Evolutionary conservation across 257 asterid species (phyloP), one percentile per base, ranked within the genome.

Genomic region (Solanum pennellii): DNA sequence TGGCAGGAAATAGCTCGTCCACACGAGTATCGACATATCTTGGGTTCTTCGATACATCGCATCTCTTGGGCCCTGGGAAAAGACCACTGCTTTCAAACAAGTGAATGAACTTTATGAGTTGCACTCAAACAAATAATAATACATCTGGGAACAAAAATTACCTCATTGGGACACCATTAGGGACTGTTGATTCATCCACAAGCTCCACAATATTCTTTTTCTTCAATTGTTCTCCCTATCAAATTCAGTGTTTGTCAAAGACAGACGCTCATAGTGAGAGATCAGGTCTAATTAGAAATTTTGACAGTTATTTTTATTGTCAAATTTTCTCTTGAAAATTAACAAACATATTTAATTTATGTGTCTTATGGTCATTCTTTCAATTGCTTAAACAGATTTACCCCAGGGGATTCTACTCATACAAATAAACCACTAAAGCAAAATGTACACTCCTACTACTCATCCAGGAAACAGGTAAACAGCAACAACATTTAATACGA

Each of bases 151-250:
- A 20, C 33, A 89, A 87, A 56, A 45, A 59, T 75, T 89, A 96
- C 99, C 96, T 92, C 75, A 4, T 79, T 71, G 83, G 86, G 87
- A 84, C 88, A 88, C 88, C 18, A 71, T 59, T 79, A 5, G 93
- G 79, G 80, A 47, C 87, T 39, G 94, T 82, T 88, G 94, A 92
- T 89, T 92, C 95, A 87, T 92, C 93, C 16, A 92, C 90, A 68
- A 72, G 82, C 90, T 94, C 93, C 87, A 47, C 66, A 59, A 69
- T 29, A 75, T 86, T 90, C 87, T 92, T 91, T 75, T 89, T 94
- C 93, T 95, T 94, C 92, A 96, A 90, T 82, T 94, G 91, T 91
- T 96, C 98, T 49, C 94, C 99, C 99, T 94, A 71, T 84, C 86
- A 90, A 62, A 47, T 21, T 60, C 56, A 44, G 41, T n/a, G 9